Base-by-base conservation (phyloP, 78 protist genomes). In the Dictyostelium brefeldianum region DNA sequence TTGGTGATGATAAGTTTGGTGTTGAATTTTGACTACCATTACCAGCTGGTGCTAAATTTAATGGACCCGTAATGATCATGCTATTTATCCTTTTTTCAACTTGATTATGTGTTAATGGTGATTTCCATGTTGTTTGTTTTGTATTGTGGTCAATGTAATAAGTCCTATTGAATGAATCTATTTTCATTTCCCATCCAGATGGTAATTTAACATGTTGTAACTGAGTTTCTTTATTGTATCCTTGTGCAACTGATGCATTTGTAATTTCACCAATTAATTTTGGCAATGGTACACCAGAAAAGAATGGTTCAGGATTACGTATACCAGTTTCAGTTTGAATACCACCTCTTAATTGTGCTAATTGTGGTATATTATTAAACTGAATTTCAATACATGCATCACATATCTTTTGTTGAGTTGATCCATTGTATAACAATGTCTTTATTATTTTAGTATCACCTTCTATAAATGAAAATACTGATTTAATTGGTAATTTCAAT, bases 121-220 rank as follows among this genome's bases (percentile, higher is more conserved):
- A 71, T 15, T 53, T 64, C 96, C 96, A 96, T 9, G 92, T 22
- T 6, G 95, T 85, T 51, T 73, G 50, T 29, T 83, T 73, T 14
- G 89, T 69, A 41, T 74, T 81, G 71, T 96, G 97, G 56, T 96
- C 87, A 27, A 90, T 83, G 43, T 92, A 96, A 64, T 85, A 95
- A 8, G 65, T 17, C 59, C 97, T 94, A 1, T 90, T 89, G 11
- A 80, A 71, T 8, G 8, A 25, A 31, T 96, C 95, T 0, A 27
- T 4, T 22, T 92, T 91, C 14, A 47, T 8, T 50, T 96, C 98
- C 96, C 96, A 92, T 8, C 96, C 97, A 1, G 46, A 36, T 12
- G 97, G 97, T 25, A 95, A 59, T 59, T 84, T 65, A 22, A 74
- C 78, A 36, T 29, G 96, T 41, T n/a, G 67, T 47, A 29, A 7